phyloP scores from a whole-genome alignment of 768 basidiomycete species.

The Rhizopogon salebrosus region DNA sequence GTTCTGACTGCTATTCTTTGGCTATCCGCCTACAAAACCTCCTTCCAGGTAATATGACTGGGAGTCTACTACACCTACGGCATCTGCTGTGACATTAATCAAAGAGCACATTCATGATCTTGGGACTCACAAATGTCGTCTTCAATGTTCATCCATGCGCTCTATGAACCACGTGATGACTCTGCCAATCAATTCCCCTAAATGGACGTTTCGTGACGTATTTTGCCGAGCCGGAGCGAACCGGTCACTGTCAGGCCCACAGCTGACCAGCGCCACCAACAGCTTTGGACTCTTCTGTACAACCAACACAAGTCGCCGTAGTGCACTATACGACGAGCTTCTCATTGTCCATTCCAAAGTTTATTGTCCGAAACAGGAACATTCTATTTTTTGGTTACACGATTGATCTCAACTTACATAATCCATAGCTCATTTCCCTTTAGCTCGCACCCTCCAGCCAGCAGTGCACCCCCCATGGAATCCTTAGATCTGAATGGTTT shows the following conservation, averaged over 20 bases:
- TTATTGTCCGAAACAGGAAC: too few relatives aligned
- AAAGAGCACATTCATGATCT: conserved; percentile 38
- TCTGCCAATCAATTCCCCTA: too few relatives aligned
- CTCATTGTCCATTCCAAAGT: too few relatives aligned
- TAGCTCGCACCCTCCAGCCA: too few relatives aligned
- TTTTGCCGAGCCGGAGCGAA: not conserved
- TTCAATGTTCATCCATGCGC: conserved; percentile 9
- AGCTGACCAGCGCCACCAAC: too few relatives aligned
- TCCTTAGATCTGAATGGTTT: conserved; percentile 78
- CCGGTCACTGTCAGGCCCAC: too few relatives aligned
- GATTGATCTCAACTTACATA: conserved; percentile 1
- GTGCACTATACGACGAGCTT: too few relatives aligned
- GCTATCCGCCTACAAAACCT: too few relatives aligned
- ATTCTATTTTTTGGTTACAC: not conserved
- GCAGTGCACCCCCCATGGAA: conserved; percentile 41
- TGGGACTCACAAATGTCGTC: conserved; percentile 24
- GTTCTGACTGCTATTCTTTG: too few relatives aligned
- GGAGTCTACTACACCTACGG: conserved; percentile 41
- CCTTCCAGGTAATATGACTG: conserved; percentile 8
- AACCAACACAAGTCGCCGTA: too few relatives aligned
- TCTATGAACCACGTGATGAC: not conserved
- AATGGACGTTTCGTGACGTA: too few relatives aligned
- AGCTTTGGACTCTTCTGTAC: too few relatives aligned
- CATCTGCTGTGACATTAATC: conserved; percentile 24
- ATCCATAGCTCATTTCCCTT: not conserved